phyloP scores from a whole-genome alignment of 306 rosid species.

The Cicer chorassanicum region DNA sequence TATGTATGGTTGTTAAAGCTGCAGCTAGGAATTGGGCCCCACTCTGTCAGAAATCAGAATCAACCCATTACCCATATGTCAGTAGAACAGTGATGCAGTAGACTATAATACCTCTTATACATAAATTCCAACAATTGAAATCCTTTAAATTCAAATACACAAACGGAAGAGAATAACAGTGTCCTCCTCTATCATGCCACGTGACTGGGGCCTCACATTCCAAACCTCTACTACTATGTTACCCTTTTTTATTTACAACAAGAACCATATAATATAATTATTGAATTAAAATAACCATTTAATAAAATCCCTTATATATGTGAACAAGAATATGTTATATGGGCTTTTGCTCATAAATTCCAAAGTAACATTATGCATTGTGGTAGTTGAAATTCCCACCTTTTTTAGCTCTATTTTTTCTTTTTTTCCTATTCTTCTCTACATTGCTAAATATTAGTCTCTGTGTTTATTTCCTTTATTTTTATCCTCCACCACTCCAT shows the following conservation, averaged over 20 bases:
- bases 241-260: slow-evolving; percentile 6
- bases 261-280: neutral
- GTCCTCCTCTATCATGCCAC: slow-evolving; percentile 45
- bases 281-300: neutral
- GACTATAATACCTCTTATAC: slow-evolving; percentile 35
- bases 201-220: slow-evolving; percentile 56
- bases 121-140: slow-evolving; percentile 16
- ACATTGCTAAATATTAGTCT: neutral
- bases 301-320: too few species aligned
- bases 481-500: slow-evolving; percentile 67
- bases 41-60: slow-evolving; percentile 22
- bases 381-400: slow-evolving; percentile 29
- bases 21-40: slow-evolving; percentile 38
- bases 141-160: slow-evolving; percentile 18
- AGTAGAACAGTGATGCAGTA: slow-evolving; percentile 25
- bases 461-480: neutral
- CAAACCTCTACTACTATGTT: neutral
- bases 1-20: slow-evolving; percentile 29
- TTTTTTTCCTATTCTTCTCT: neutral
- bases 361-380: neutral
- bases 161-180: neutral
- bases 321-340: neutral
- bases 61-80: slow-evolving; percentile 33
- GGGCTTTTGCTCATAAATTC: neutral
- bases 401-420: slow-evolving; percentile 9